Evolutionary conservation across 1,284 basidiomycete species (phyloP).

Genomic region (Marasmius tenuissimus): DNA sequence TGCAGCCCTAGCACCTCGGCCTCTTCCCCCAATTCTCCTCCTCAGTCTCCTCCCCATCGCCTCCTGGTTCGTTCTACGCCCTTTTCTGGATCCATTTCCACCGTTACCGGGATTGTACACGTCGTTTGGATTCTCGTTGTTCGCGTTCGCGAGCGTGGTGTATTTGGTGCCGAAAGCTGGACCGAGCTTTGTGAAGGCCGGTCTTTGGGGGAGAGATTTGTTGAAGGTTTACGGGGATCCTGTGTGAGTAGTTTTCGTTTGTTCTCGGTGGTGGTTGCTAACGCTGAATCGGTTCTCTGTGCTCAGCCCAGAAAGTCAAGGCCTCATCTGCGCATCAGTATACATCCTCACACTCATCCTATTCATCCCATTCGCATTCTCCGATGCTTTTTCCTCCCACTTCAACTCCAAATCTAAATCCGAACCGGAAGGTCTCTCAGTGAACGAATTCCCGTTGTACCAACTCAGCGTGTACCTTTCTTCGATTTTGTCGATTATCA

Average conservation of each 20-base stretch:
- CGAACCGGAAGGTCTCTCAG: conserved; percentile 60
- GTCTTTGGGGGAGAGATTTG: conserved; percentile 79
- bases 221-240: conserved; percentile 73
- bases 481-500: conserved; percentile 85
- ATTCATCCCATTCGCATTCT: conserved; percentile 90
- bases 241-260: conserved; percentile 56
- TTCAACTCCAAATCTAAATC: conserved; percentile 19
- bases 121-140: conserved; percentile 77
- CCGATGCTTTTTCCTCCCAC: conserved; percentile 51
- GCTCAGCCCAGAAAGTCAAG: conserved; percentile 87
- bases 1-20: conserved; percentile 37
- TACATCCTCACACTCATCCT: conserved; percentile 86
- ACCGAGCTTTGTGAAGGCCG: conserved; percentile 72
- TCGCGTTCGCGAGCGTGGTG: conserved; percentile 74
- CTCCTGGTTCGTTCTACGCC: conserved; percentile 67
- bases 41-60: conserved; percentile 63
- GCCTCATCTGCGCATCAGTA: conserved; percentile 86
- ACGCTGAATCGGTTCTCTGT: background rate
- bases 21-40: conserved; percentile 53
- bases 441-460: conserved; percentile 82
- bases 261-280: conserved; percentile 1
- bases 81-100: conserved; percentile 66
- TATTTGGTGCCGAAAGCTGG: conserved; percentile 77
- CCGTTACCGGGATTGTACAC: conserved; percentile 69
- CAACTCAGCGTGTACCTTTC: conserved; percentile 93